Evolutionary conservation across 2,329 filamentous ascomycete species (phyloP), one percentile per base, ranked within the genome.

Genomic region (Cladosporium austrohemisphaericum): DNA sequence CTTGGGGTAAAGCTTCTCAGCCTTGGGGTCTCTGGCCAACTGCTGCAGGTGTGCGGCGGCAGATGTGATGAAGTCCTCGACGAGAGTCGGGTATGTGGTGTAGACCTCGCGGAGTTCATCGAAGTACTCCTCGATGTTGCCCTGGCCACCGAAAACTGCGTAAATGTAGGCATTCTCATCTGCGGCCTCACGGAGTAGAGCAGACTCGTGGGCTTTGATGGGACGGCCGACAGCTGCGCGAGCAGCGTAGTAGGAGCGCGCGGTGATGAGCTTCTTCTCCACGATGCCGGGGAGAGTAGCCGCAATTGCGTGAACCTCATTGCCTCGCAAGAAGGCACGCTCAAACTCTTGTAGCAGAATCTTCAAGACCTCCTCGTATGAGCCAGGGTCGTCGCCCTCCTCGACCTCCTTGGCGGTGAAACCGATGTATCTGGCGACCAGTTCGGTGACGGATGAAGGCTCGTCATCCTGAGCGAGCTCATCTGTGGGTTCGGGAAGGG

Each of bases 121-220:
- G 64, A 98, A 98, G 73, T 98, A 98, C 73, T 98, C 94, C 71
- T 98, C 92, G 56, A 98, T 97, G 71, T 98, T 98, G 61, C 93
- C 93, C 69, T 98, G 93, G 5, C 93, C 93, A 52, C 93, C 93
- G 59, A 97, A 95, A 54, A 98, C 90, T 57, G 85, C 91, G 75
- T 95, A 98, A 52, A 98, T 81, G 60, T 82, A 85, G 48, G 91
- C 91, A 49, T 84, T 83, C 54, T 82, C 85, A 55, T 96, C 91
- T 38, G 86, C 84, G 8, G 89, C 89, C 43, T 93, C 92, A 59
- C 93, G 82, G 65, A 96, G 81, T 38, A 98, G 79, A 28, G 93
- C 94, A 32, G 94, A 97, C 67, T 95, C 88, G 68, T 98, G 92
- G 22, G 88, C 81, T 72, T 90, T 91, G 66, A 96, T 92, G 45